Base-by-base conservation (phyloP, 106 monocot species). In the Xerophyta viscosa region DNA sequence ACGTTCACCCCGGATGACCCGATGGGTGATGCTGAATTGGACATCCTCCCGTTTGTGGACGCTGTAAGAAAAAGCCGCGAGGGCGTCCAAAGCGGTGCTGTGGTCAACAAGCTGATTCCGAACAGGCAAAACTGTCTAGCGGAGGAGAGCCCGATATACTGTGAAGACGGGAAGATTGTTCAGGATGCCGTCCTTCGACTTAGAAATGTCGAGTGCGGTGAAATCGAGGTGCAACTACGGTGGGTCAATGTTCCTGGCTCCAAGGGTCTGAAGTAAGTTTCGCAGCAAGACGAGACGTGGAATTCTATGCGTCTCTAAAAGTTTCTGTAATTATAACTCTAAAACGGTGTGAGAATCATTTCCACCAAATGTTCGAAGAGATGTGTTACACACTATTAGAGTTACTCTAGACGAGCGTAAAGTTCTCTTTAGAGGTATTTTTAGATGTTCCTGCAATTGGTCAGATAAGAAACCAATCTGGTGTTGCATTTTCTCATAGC, bases 161-260 rank as follows among this genome's bases (percentile, higher is more conserved):
- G 50, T 15, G 19, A 2, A 11, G 55, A 68, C 25, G 74, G 74
- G 14, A 68, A 61, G 33, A 45, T 63, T 15, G 37, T 58, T 28
- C 74, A 75, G 46, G 62, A 68, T 39, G 31, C 58, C 3, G 37
- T 67, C 29, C 57, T 75, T 25, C 62, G 74, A 42, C 67, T 75
- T 14, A 49, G 41, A 20, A 58, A 67, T 51, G 74, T 68, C 25
- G 74, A 75, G 50, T 67, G 67, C 29, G 74, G 74, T 28, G 74
- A 75, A 58, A 48, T 75, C 12, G 63, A 63, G 41, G 50, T 75
- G 24, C 56, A 58, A 41, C 63, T 75, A 31, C 50, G 54, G 1
- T 75, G 67, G 68, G 33, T 61, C 21, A 28, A 27, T 17, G 26
- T 58, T 9, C 27, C 58, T 26, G 44, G 58, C 14, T 21, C 57